phyloP scores from a whole-genome alignment of 2,329 filamentous ascomycete species.

The Trichoderma gracile region DNA sequence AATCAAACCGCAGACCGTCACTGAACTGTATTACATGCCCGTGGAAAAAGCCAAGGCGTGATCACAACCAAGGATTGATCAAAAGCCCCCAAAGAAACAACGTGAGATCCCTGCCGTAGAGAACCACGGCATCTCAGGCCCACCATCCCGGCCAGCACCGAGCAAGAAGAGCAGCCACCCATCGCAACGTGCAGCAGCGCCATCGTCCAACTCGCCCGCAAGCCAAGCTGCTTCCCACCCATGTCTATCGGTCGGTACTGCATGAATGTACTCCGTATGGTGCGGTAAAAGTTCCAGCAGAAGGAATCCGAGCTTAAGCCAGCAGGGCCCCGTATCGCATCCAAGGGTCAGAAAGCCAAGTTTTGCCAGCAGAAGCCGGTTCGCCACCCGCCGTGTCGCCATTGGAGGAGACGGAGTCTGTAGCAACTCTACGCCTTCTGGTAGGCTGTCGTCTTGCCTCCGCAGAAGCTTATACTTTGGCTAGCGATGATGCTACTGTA shows the following conservation, averaged over 20 bases:
- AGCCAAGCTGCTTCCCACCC: not conserved
- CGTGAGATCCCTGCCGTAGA: constrained; percentile 4
- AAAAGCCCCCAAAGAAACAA: not conserved
- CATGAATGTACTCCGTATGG: too few species aligned
- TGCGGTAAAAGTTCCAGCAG: too few species aligned
- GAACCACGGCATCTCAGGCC: constrained; percentile 6
- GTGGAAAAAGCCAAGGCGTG: not conserved
- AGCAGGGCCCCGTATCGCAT: constrained; percentile 9
- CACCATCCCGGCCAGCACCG: constrained; percentile 21
- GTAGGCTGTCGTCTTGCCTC: constrained; percentile 15
- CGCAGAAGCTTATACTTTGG: constrained; percentile 18
- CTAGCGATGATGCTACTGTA: not conserved
- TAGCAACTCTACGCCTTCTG: not conserved
- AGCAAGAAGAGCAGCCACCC: constrained; percentile 4
- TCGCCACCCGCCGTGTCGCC: constrained; percentile 19
- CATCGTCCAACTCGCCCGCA: constrained; percentile 26
- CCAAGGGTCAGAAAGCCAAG: constrained; percentile 7
- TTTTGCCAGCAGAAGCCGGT: constrained; percentile 17
- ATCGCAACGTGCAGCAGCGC: constrained; percentile 28
- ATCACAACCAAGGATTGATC: constrained; percentile 3
- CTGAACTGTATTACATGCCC: not conserved
- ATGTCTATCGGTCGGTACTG: too few species aligned
- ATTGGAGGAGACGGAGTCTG: not conserved
- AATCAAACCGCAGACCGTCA: too few species aligned
- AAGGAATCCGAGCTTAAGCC: not conserved